phyloP scores from a whole-genome alignment of 2,329 filamentous ascomycete species.

The Ilyonectria destructans region DNA sequence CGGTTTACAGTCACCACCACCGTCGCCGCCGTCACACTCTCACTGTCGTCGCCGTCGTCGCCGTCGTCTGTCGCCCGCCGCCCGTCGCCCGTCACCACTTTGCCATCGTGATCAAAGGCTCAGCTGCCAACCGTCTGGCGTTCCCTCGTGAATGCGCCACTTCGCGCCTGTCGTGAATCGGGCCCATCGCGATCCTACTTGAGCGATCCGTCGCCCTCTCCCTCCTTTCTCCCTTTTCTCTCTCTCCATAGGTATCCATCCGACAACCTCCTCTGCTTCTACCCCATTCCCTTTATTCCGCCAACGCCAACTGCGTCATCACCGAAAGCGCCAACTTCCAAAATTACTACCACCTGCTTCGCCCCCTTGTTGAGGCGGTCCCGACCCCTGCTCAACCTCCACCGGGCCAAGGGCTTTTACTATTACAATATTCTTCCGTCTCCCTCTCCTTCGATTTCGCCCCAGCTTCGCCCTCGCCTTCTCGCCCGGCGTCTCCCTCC shows the following conservation, averaged over 20 bases:
- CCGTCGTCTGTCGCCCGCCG: no score
- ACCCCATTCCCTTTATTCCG: slow-evolving; percentile 11
- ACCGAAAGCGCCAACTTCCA: slow-evolving; percentile 30
- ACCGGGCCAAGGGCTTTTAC: slow-evolving; percentile 40
- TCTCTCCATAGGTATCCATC: slow-evolving; percentile 10
- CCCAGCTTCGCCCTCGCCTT: slow-evolving; percentile 24
- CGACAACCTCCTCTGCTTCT: slow-evolving; percentile 19
- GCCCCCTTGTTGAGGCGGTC: slow-evolving; percentile 41
- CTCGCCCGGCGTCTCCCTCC: slow-evolving; percentile 25
- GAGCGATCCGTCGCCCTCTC: slow-evolving; percentile 23
- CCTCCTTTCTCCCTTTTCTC: slow-evolving; percentile 2
- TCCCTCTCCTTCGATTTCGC: slow-evolving; percentile 32
- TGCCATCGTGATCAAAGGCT: slow-evolving; percentile 16
- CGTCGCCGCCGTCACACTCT: background rate
- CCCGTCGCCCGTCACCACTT: background rate
- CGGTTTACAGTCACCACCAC: background rate
- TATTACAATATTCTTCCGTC: slow-evolving; percentile 40
- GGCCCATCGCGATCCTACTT: slow-evolving; percentile 32
- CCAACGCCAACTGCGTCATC: slow-evolving; percentile 33
- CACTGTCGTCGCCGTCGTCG: slow-evolving; percentile 8
- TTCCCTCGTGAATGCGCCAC: slow-evolving; percentile 36
- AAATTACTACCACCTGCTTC: slow-evolving; percentile 35
- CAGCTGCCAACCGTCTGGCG: slow-evolving; percentile 14
- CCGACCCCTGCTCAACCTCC: slow-evolving; percentile 45
- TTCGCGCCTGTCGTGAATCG: slow-evolving; percentile 32